Evolutionary conservation across 352 stramenopile species (phyloP).

Genomic region (Synura sp.): DNA sequence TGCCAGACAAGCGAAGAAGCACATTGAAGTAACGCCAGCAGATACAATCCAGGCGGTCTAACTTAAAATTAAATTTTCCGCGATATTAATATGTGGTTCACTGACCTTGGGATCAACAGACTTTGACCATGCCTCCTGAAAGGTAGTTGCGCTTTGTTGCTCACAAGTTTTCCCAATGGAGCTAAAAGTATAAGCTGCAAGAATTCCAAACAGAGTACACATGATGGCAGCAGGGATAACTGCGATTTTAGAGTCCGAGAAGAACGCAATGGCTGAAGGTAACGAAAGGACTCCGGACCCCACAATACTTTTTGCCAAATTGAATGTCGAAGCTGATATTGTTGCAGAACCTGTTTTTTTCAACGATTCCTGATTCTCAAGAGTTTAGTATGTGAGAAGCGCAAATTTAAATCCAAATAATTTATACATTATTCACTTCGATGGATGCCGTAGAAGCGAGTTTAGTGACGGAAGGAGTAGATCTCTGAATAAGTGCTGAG

Average conservation of each 20-base stretch:
- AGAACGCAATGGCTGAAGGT: conserved; percentile 56
- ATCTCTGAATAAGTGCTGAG: no score
- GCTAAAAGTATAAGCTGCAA: conserved; percentile 67
- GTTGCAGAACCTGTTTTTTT: no score
- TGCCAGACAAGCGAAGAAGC: conserved; percentile 60
- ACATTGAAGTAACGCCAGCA: conserved; percentile 57
- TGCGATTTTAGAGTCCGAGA: conserved; percentile 49
- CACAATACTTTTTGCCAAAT: conserved; percentile 66
- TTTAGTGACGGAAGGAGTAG: no score
- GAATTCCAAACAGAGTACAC: conserved; percentile 54
- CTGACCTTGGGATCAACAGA: conserved; percentile 51
- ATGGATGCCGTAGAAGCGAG: no score
- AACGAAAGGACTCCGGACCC: conserved; percentile 65
- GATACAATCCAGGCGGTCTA: conserved; percentile 58
- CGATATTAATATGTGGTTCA: no score
- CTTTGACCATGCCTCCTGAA: conserved; percentile 64
- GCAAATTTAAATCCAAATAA: no score
- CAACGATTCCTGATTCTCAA: no score
- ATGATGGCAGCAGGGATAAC: conserved; percentile 54
- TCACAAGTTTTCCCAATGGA: conserved; percentile 66
- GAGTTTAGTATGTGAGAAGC: no score
- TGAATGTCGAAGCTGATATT: conserved; percentile 55
- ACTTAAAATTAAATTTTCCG: not conserved
- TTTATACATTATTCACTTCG: no score
- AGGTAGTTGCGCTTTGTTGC: conserved; percentile 57